These are phyloP conservation scores for Telfairia occidentalis DNA, from an alignment of 331 rosid genomes.

Conservation along the genomic window DNA sequence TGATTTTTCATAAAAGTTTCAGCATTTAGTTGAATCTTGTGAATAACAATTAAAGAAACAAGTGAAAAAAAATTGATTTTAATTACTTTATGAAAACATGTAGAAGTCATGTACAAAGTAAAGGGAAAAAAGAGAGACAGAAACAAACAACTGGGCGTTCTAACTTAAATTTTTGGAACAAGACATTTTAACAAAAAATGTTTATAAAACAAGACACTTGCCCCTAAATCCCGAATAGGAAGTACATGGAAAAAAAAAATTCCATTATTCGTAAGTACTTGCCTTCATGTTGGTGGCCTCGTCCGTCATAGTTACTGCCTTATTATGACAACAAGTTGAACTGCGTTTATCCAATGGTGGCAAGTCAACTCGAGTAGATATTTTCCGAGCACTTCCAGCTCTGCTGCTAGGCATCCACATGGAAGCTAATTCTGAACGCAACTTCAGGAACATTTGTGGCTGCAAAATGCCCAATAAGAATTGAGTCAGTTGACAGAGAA, in stretches of 20 bases:
- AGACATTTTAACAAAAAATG: neutral
- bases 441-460: slow-evolving; percentile 79
- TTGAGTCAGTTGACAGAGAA: neutral
- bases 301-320: slow-evolving; percentile 36
- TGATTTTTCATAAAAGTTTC: neutral
- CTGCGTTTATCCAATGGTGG: slow-evolving; percentile 24
- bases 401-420: slow-evolving; percentile 69
- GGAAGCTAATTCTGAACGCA: slow-evolving; percentile 83
- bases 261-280: slow-evolving; percentile 11
- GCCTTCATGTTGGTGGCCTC: slow-evolving; percentile 71
- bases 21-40: neutral
- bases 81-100: neutral
- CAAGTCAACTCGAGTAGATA: slow-evolving; percentile 36
- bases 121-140: neutral
- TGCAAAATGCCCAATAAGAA: slow-evolving; percentile 30
- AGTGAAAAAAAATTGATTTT: neutral
- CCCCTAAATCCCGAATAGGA: neutral
- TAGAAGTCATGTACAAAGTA: neutral
- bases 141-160: neutral
- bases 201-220: neutral
- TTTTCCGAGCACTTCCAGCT: slow-evolving; percentile 40
- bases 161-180: neutral
- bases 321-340: slow-evolving; percentile 30
- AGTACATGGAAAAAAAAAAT: slow-evolving; percentile 7
- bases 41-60: neutral